Conservation (phyloP, 2,329 filamentous ascomycete species). For the Xylogone sp. region DNA sequence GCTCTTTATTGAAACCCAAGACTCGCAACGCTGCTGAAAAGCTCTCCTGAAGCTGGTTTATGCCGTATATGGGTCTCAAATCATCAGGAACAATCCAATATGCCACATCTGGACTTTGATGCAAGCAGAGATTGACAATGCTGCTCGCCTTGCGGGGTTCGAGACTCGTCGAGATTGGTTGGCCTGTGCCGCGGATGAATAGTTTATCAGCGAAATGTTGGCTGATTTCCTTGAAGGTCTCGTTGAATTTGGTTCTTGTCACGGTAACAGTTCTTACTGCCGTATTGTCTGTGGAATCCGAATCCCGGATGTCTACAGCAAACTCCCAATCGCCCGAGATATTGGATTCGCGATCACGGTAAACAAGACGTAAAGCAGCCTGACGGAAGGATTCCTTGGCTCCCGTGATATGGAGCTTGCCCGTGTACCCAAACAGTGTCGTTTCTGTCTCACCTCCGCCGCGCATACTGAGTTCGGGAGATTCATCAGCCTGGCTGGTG, state of each 20-base stretch:
- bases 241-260: not conserved
- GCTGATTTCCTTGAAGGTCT: not conserved
- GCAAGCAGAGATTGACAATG: conserved; percentile 1
- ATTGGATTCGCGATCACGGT: not conserved
- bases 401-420: conserved; percentile 2
- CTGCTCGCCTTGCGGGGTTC: conserved; percentile 3
- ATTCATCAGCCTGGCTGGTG: not conserved
- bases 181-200: not conserved
- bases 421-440: conserved; percentile 10
- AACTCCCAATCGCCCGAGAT: not conserved
- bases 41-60: conserved; percentile 16
- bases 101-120: not conserved
- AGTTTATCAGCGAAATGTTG: not conserved
- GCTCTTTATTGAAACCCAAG: not conserved
- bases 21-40: conserved; percentile 13
- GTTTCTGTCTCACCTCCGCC: conserved; percentile 11
- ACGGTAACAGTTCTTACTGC: not conserved
- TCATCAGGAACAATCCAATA: conserved; percentile 20
- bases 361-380: conserved; percentile 5
- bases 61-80: conserved; percentile 4
- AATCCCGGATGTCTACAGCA: not conserved
- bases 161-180: not conserved
- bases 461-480: conserved; percentile 5
- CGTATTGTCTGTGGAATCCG: not conserved
- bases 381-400: not conserved